Evolutionary conservation across 805 yeast genomes (phyloP).

Genomic region (Torulaspora quercuum): DNA sequence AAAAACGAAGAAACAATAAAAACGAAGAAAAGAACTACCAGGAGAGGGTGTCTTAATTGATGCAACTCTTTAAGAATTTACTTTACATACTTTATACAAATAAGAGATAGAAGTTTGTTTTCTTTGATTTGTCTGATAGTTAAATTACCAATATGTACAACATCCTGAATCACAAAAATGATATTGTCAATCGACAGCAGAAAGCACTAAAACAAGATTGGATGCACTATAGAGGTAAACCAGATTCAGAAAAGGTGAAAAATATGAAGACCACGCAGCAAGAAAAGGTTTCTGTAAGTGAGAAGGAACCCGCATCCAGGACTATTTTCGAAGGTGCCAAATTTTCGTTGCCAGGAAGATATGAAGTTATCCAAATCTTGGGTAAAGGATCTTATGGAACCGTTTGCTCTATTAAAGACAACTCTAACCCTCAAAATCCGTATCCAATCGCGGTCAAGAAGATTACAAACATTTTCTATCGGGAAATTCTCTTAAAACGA

Average conservation of each 20-base stretch:
- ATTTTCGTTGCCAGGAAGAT: constrained; percentile 61
- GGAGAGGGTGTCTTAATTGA: too few species aligned
- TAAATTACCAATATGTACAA: constrained; percentile 8
- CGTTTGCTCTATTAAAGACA: constrained; percentile 65
- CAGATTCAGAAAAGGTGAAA: constrained; percentile 16
- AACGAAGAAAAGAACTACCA: too few species aligned
- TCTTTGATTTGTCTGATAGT: background rate
- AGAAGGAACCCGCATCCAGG: constrained; percentile 13
- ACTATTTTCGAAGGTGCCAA: constrained; percentile 50
- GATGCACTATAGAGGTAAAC: constrained; percentile 16
- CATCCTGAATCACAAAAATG: constrained; percentile 12
- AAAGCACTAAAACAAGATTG: constrained; percentile 12
- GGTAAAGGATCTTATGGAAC: constrained; percentile 88
- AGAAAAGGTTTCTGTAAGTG: constrained; percentile 7
- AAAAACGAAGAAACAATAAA: too few species aligned
- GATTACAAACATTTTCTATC: constrained; percentile 64
- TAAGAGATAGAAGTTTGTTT: background rate
- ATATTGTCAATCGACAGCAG: constrained; percentile 11
- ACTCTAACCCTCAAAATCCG: constrained; percentile 21
- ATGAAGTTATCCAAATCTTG: constrained; percentile 52
- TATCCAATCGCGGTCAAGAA: constrained; percentile 71
- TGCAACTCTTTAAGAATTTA: too few species aligned
- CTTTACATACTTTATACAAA: too few species aligned
- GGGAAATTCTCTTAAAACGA: constrained; percentile 65
- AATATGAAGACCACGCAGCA: constrained; percentile 14